These are phyloP conservation scores for Penicillium expansum DNA, from an alignment of 2,329 filamentous ascomycete species.

Conservation along the genomic window DNA sequence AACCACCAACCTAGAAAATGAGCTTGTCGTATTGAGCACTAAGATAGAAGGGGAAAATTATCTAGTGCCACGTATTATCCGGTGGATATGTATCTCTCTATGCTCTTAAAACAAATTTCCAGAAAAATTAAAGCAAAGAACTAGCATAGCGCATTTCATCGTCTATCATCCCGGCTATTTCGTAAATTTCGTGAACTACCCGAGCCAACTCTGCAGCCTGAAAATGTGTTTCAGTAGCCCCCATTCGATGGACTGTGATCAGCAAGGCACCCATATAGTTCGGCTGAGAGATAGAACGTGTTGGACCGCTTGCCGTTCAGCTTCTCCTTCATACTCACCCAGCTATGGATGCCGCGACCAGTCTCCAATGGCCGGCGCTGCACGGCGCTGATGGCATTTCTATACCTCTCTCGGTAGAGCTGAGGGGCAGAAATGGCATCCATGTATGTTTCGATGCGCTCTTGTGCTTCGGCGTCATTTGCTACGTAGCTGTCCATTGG, in stretches of 20 bases:
- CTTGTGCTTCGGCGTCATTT: background rate
- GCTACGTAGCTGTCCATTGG: background rate
- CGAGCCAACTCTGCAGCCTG: background rate
- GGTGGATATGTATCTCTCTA: too few species aligned
- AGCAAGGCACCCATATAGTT: background rate
- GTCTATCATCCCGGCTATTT: background rate
- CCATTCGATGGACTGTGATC: background rate
- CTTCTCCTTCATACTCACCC: background rate
- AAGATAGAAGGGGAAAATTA: too few species aligned
- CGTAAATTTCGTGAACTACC: background rate
- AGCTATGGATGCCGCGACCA: background rate
- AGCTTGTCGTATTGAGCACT: too few species aligned
- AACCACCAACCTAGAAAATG: too few species aligned
- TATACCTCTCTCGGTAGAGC: background rate
- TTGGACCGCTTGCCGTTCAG: background rate
- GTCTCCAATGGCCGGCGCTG: background rate
- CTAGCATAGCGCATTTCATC: background rate
- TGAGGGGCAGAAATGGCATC: background rate
- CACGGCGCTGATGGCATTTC: background rate
- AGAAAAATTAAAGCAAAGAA: background rate
- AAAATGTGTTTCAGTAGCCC: background rate
- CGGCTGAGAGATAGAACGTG: background rate
- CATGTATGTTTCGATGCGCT: background rate
- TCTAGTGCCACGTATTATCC: too few species aligned
- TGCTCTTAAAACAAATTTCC: background rate